A percentile compares a stretch with the other conserved stretches of the same genome.
phyloP scores from a whole-genome alignment of 169 alveolate genomes.

The Cryptosporidium sp. region DNA sequence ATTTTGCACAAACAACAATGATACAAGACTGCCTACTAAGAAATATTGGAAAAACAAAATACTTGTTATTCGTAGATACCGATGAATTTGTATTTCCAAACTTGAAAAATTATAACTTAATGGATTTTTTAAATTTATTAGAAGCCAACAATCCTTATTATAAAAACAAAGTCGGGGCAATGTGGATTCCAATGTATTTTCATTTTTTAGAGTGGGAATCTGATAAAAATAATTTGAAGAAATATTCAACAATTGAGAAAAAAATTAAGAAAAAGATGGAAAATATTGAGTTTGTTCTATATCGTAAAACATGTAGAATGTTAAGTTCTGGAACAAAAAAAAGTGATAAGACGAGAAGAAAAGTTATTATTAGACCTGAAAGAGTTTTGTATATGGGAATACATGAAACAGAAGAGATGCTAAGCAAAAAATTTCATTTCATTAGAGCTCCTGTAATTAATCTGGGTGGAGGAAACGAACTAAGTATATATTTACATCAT shows the following conservation, averaged over 20 bases:
- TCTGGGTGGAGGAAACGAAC: neutral
- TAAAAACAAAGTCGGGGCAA: constrained; percentile 46
- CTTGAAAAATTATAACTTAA: neutral
- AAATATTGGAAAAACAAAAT: constrained; percentile 16
- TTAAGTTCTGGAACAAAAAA: constrained; percentile 48
- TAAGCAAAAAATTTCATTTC: neutral
- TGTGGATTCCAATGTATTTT: constrained; percentile 73
- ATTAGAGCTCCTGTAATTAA: constrained; percentile 25
- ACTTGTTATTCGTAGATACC: constrained; percentile 57
- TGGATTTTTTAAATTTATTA: constrained; percentile 5
- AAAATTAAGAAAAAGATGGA: neutral
- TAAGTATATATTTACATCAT: constrained; percentile 39
- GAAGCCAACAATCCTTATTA: constrained; percentile 1
- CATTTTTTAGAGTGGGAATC: constrained; percentile 68
- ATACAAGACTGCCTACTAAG: constrained; percentile 70
- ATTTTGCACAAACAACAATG: constrained; percentile 65
- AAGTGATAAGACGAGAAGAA: constrained; percentile 46
- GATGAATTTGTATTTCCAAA: constrained; percentile 67
- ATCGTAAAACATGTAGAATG: constrained; percentile 66
- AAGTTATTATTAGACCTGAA: constrained; percentile 53
- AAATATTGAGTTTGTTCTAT: constrained; percentile 22
- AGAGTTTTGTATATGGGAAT: constrained; percentile 64
- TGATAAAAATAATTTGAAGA: constrained; percentile 7
- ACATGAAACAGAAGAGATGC: constrained; percentile 65
- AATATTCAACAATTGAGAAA: constrained; percentile 9